phyloP scores from a whole-genome alignment of 148 eudicot species.

The Pouteria glomerata region DNA sequence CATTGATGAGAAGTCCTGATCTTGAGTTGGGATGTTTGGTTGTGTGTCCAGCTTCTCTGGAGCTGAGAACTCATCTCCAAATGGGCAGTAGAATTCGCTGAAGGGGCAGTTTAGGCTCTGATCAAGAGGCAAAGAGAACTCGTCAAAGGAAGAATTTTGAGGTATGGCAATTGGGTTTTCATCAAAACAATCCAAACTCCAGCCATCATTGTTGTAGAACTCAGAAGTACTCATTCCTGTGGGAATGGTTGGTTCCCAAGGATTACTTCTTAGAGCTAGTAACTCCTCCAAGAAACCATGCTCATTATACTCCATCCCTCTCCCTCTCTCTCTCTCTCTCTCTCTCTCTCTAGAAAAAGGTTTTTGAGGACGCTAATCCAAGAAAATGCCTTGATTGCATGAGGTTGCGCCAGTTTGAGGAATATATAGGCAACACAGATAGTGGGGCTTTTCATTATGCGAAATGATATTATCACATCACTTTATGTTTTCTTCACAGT shows the following conservation, averaged over 20 bases:
- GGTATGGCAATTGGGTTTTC: conserved; percentile 17
- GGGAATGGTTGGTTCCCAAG: conserved; percentile 28
- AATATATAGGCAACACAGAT: too few species aligned
- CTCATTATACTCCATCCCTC: conserved; percentile 45
- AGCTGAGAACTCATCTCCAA: conserved; percentile 19
- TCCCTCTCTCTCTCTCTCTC: conserved; percentile 15
- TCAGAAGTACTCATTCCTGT: conserved; percentile 27
- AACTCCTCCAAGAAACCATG: conserved; percentile 65
- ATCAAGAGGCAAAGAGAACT: conserved; percentile 20
- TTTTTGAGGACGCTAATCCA: background rate
- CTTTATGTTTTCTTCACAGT: too few species aligned
- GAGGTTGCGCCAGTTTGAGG: conserved; percentile 6
- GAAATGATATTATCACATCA: too few species aligned
- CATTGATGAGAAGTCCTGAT: conserved; percentile 12
- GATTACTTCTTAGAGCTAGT: conserved; percentile 39
- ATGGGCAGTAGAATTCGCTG: conserved; percentile 19
- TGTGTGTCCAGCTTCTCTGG: conserved; percentile 4
- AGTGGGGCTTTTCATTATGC: too few species aligned
- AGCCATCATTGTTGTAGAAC: conserved; percentile 26
- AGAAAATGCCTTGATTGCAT: conserved; percentile 9
- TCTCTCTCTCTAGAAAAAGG: background rate
- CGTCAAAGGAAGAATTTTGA: conserved; percentile 20
- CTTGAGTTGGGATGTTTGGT: conserved; percentile 10
- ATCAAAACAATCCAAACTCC: conserved; percentile 24
- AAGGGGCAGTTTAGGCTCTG: conserved; percentile 21